These are phyloP conservation scores for Phytophthora chlamydospora DNA, from an alignment of 352 stramenopile genomes.

Conservation along the genomic window DNA sequence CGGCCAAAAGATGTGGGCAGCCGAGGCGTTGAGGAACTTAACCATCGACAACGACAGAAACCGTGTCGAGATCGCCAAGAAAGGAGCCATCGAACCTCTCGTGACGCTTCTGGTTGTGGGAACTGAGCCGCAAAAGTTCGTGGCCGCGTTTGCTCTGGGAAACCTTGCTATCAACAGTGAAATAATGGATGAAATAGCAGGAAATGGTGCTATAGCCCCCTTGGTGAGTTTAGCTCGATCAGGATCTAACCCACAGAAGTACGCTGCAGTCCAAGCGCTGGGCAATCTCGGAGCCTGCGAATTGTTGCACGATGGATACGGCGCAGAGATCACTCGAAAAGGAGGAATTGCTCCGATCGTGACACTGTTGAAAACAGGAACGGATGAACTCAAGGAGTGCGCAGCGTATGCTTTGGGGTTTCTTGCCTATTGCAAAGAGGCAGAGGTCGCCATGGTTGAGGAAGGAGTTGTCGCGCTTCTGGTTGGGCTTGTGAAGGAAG, in stretches of 20 bases:
- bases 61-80: background rate
- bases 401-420: background rate
- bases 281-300: background rate
- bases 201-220: background rate
- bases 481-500: background rate
- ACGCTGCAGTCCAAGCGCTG: background rate
- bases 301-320: background rate
- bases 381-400: background rate
- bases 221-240: background rate
- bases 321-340: background rate
- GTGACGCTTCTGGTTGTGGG: background rate
- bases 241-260: background rate
- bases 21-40: slow-evolving; percentile 1
- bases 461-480: background rate
- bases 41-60: background rate
- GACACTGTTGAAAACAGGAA: background rate
- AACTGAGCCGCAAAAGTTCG: slow-evolving; percentile 2
- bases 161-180: background rate
- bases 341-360: background rate
- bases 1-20: slow-evolving; percentile 4
- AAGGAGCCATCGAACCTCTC: background rate
- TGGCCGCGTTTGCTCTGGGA: slow-evolving; percentile 1
- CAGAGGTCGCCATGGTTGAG: background rate
- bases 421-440: background rate
- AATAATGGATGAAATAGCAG: background rate